A percentile compares a stretch with the other conserved stretches of the same genome.
These are phyloP conservation scores for Rhizopus delemar DNA, from an alignment of 371 early-diverging fungal species.

Conservation along the genomic window DNA sequence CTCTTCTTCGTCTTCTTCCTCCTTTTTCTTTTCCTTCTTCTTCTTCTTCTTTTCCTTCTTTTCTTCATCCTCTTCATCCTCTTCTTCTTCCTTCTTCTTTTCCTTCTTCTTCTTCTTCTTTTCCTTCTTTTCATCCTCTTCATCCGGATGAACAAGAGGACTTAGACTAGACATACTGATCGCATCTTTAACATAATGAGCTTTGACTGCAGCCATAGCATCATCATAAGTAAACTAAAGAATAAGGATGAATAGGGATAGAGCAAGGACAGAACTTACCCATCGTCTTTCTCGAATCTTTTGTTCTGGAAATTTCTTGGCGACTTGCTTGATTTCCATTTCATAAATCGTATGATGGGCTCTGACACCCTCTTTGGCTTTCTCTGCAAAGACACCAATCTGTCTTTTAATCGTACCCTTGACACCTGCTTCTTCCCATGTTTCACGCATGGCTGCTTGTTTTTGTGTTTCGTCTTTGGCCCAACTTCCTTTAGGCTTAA, in stretches of 20 bases:
- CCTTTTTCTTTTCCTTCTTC: constrained; percentile 14
- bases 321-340: constrained; percentile 55
- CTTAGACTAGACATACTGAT: constrained; percentile 39
- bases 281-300: constrained; percentile 55
- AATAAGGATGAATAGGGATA: not conserved
- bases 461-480: constrained; percentile 59
- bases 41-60: constrained; percentile 7
- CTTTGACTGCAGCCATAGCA: constrained; percentile 36
- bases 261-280: constrained; percentile 30
- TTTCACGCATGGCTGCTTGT: constrained; percentile 58
- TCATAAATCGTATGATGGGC: constrained; percentile 55
- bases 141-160: constrained; percentile 14
- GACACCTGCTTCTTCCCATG: constrained; percentile 63
- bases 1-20: constrained; percentile 1
- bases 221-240: constrained; percentile 57
- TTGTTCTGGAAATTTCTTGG: constrained; percentile 56
- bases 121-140: constrained; percentile 9
- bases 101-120: constrained; percentile 9
- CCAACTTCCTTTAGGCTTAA: constrained; percentile 67
- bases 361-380: constrained; percentile 42
- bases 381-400: constrained; percentile 53
- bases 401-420: constrained; percentile 48
- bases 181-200: constrained; percentile 56
- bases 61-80: constrained; percentile 2
- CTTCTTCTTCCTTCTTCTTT: constrained; percentile 7